phyloP scores from a whole-genome alignment of 306 rosid genomes.

The Lithocarpus polystachyus region DNA sequence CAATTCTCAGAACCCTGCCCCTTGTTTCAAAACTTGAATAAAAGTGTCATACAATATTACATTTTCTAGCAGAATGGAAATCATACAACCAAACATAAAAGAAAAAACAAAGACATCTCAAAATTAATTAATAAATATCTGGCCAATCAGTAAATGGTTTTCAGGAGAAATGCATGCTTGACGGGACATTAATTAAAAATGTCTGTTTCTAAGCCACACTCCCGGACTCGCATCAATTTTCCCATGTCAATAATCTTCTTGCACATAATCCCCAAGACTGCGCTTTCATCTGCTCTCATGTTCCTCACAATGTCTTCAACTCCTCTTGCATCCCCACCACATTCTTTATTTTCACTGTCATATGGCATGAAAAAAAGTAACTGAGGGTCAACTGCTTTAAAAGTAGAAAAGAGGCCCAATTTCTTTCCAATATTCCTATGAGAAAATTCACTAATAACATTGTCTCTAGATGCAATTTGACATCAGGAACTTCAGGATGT shows the following conservation, averaged over 20 bases:
- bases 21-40: not conserved
- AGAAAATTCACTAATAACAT: constrained; percentile 37
- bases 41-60: not conserved
- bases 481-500: constrained; percentile 43
- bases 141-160: constrained; percentile 79
- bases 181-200: constrained; percentile 72
- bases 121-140: constrained; percentile 13
- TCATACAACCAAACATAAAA: not conserved
- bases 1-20: not conserved
- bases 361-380: constrained; percentile 13
- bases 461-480: constrained; percentile 34
- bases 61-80: not conserved
- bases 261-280: constrained; percentile 87
- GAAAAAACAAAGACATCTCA: too few relatives aligned
- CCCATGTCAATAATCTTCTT: constrained; percentile 90
- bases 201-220: constrained; percentile 57
- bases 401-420: not conserved
- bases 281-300: constrained; percentile 69
- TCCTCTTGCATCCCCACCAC: constrained; percentile 30
- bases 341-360: constrained; percentile 47
- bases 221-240: constrained; percentile 70
- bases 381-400: not conserved
- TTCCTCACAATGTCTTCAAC: constrained; percentile 54
- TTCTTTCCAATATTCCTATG: not conserved
- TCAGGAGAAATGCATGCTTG: constrained; percentile 79